A percentile compares a stretch with the other conserved stretches of the same genome.
Evolutionary conservation across 225 moss, liverwort and hornwort species (phyloP).

Genomic region (Takakia lepidozioides): DNA sequence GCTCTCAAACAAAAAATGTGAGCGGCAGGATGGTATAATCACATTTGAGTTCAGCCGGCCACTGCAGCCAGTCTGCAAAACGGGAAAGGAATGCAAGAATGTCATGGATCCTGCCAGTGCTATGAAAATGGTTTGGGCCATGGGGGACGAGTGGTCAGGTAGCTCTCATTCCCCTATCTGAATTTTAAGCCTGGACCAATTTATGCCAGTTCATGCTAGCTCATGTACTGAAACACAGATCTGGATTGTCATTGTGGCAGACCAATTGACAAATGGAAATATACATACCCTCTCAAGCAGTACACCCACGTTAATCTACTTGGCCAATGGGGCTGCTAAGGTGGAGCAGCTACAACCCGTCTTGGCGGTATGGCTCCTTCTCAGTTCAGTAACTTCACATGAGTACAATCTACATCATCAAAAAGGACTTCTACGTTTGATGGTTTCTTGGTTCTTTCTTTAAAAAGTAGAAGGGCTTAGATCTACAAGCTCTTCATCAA

Average conservation of each 20-base stretch:
- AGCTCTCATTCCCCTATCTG: background rate
- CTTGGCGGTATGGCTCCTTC: constrained; percentile 47
- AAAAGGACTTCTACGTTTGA: too few species aligned
- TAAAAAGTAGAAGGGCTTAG: too few species aligned
- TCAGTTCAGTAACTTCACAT: too few species aligned
- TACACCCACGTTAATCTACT: constrained; percentile 72
- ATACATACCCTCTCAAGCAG: constrained; percentile 78
- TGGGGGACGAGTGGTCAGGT: constrained; percentile 90
- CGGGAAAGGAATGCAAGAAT: constrained; percentile 85
- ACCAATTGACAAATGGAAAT: constrained; percentile 74
- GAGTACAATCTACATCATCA: too few species aligned
- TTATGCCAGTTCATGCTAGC: too few species aligned
- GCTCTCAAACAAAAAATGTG: constrained; percentile 73
- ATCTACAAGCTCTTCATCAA: too few species aligned
- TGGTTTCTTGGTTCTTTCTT: too few species aligned
- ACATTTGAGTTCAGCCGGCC: constrained; percentile 95
- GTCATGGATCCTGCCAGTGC: constrained; percentile 73
- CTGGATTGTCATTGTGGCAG: constrained; percentile 12
- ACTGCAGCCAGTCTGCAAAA: constrained; percentile 68
- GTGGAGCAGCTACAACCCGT: constrained; percentile 96
- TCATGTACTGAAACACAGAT: too few species aligned
- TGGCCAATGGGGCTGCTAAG: constrained; percentile 68
- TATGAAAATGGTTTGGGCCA: constrained; percentile 95
- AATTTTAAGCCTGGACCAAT: too few species aligned
- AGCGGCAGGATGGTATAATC: constrained; percentile 65